Evolutionary conservation across 179 eudicot species (phyloP).

Genomic region (Gypsophila paniculata): DNA sequence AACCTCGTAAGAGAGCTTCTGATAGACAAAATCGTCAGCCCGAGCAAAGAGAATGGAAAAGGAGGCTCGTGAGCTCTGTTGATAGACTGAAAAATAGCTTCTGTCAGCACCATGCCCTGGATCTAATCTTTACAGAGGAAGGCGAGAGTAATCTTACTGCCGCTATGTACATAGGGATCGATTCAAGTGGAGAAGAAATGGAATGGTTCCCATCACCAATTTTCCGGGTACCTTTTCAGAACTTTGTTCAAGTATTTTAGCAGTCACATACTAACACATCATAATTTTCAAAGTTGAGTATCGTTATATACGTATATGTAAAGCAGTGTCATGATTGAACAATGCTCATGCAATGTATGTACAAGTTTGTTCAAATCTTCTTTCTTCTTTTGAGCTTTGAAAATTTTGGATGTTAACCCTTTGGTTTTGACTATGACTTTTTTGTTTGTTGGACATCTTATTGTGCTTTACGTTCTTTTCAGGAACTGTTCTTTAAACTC

Average conservation of each 20-base stretch:
- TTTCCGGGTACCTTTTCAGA: conserved; percentile 59
- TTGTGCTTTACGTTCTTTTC: conserved; percentile 24
- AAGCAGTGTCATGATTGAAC: no score
- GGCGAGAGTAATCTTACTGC: conserved; percentile 87
- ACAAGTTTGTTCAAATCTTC: background rate
- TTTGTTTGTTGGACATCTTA: background rate
- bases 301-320: no score
- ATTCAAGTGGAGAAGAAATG: conserved; percentile 67
- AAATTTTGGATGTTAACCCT: background rate
- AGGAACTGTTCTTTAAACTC: conserved; percentile 84
- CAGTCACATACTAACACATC: background rate
- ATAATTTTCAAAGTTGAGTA: background rate
- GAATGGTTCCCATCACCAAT: conserved; percentile 87
- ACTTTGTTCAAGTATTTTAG: background rate
- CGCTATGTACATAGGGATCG: conserved; percentile 76
- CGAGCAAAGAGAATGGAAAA: conserved; percentile 92
- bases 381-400: background rate
- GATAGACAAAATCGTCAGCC: conserved; percentile 83
- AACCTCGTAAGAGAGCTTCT: conserved; percentile 51
- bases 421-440: conserved; percentile 1
- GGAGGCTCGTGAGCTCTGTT: conserved; percentile 64
- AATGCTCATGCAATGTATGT: background rate
- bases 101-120: conserved; percentile 85
- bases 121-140: conserved; percentile 86
- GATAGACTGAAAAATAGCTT: conserved; percentile 88